Evolutionary conservation across 2,329 filamentous ascomycete species (phyloP), one percentile per base, ranked within the genome.

Genomic region (Venturia nashicola): DNA sequence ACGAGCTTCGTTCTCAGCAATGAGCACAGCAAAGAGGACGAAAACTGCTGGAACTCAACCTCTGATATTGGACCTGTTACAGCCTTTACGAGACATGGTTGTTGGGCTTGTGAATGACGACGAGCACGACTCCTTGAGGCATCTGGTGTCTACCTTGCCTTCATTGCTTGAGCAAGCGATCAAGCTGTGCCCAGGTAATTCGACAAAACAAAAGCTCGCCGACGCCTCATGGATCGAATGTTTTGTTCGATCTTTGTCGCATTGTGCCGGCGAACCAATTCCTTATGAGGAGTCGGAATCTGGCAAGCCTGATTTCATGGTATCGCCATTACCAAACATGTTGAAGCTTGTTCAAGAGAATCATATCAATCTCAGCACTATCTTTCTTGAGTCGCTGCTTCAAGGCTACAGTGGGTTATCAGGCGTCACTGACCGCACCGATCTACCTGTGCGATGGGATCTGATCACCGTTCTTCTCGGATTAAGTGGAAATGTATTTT

Each of bases 401-500:
- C 36, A 43, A 20, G 16, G 43, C 11, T 64, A 64, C 32, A 44
- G 59, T 23, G 54, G 62, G 7, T 46, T 66, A 42, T 18, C 34
- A n/a, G 63, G 60, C 23, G 40, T 46, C 40, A 39, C 23, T 20
- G 46, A 63, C n/a, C 27, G 59, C 36, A 61, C 18, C 11, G 46
- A 57, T n/a, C 42, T 48, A 18, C 42, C 59, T 36, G 63, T 71
- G 1, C 72, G 79, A 61, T 79, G 77, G 76, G 64, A 67, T 2
- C 66, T 82, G 23, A 63, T 81, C 23, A 72, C 75, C 14, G 73
- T 75, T 39, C 69, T 80, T n/a, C 70, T 81, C 20, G 69, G 72
- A 27, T 75, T 80, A 61, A 78, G 82, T 66, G 68, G 77, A 3
- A 77, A 77, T 65, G 73, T 79, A 5, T 80, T 82, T 66, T 71